Conservation (phyloP, 805 yeast species). For the Wickerhamiella sorbophila region DNA sequence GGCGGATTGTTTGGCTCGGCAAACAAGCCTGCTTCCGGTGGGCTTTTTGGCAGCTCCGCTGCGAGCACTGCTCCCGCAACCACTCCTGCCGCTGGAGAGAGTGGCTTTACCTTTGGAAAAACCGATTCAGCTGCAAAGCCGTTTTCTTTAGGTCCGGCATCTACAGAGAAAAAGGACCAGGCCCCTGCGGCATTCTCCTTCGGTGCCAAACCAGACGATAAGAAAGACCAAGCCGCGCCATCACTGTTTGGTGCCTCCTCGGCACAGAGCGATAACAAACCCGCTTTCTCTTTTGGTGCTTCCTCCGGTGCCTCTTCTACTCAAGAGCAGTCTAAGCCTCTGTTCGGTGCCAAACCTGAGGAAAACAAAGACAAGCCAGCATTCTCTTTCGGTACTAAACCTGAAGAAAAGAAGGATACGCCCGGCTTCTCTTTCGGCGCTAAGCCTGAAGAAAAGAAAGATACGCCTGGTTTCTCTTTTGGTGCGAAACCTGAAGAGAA, state of each 20-base stretch:
- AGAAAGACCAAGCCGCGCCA: slow-evolving; percentile 2
- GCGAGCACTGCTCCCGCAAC: slow-evolving; percentile 1
- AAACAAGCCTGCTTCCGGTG: slow-evolving; percentile 1
- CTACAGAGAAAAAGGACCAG: not conserved
- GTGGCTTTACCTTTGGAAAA: not conserved
- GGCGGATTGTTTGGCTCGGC: too few relatives aligned
- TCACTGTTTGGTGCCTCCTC: slow-evolving; percentile 1
- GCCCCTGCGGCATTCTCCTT: slow-evolving; percentile 6
- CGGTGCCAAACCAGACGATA: slow-evolving; percentile 9
- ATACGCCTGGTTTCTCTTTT: slow-evolving; percentile 17
- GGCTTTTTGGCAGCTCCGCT: slow-evolving; percentile 1
- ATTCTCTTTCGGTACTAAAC: slow-evolving; percentile 9
- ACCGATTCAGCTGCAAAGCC: not conserved
- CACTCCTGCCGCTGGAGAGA: not conserved
- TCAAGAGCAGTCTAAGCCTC: not conserved
- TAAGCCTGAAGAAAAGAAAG: slow-evolving; percentile 6
- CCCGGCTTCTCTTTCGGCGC: slow-evolving; percentile 22
- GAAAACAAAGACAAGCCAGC: not conserved
- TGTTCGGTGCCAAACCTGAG: not conserved
- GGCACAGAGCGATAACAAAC: slow-evolving; percentile 8
- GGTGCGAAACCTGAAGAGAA: slow-evolving; percentile 12
- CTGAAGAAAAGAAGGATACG: slow-evolving; percentile 8
- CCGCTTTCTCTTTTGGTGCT: slow-evolving; percentile 10
- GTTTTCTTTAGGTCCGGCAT: not conserved
- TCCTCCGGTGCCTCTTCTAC: slow-evolving; percentile 4